Evolutionary conservation across 176 grass and related monocot species (phyloP).

Genomic region (Carex littledalei): DNA sequence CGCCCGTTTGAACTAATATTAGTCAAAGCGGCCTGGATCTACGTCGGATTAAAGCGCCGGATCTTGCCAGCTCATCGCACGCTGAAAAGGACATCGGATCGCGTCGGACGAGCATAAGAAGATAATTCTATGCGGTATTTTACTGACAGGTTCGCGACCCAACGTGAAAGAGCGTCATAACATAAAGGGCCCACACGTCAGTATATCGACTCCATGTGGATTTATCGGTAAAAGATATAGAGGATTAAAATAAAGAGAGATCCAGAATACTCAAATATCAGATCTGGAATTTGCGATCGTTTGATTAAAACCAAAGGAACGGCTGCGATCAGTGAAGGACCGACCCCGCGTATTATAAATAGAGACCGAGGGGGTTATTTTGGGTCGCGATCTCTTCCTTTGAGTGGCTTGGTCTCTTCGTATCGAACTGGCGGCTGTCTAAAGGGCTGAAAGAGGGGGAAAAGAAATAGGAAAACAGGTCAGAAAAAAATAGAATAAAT

Average conservation of each 20-base stretch:
- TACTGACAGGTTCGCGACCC: neutral
- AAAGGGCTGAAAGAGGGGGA: neutral
- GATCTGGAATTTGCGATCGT: slow-evolving; percentile 10
- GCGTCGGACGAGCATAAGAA: neutral
- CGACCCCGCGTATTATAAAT: neutral
- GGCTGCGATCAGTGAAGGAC: neutral
- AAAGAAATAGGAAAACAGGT: neutral
- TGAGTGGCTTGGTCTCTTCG: slow-evolving; percentile 20
- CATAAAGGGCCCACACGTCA: neutral
- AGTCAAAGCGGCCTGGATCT: neutral
- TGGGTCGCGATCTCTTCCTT: slow-evolving; percentile 5
- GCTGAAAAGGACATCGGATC: neutral
- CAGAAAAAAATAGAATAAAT: neutral
- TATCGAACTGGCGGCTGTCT: slow-evolving; percentile 9
- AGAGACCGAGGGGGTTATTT: neutral
- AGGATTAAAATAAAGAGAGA: slow-evolving; percentile 7
- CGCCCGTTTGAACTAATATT: slow-evolving; percentile 14
- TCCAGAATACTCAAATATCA: slow-evolving; percentile 14
- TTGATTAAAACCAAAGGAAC: neutral
- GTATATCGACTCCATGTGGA: neutral
- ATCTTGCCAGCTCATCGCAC: slow-evolving; percentile 18
- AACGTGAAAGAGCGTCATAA: neutral
- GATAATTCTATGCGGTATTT: neutral
- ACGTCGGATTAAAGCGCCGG: neutral
- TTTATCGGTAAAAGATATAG: neutral